These are phyloP conservation scores for Escovopsis sp. DNA, from an alignment of 2,329 filamentous ascomycete genomes.

Conservation along the genomic window DNA sequence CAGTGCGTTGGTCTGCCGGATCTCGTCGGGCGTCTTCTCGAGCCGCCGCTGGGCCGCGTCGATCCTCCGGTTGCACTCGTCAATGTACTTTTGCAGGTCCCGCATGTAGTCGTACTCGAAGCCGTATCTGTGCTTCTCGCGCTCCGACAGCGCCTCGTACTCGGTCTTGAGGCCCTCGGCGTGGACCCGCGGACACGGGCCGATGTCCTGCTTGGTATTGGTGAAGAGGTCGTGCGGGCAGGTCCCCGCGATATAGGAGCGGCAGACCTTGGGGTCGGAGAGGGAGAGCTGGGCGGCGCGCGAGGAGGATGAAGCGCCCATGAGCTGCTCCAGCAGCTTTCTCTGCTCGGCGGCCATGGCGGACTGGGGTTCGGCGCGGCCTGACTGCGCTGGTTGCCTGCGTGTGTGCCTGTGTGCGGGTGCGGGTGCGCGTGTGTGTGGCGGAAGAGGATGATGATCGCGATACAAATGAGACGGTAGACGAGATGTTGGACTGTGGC, in stretches of 20 bases:
- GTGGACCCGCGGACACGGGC: conserved; percentile 77
- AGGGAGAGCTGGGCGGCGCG: conserved; percentile 73
- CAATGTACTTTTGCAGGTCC: conserved; percentile 92
- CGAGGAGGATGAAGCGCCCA: conserved; percentile 60
- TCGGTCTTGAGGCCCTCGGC: conserved; percentile 78
- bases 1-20: conserved; percentile 81
- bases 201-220: conserved; percentile 95
- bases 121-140: conserved; percentile 63
- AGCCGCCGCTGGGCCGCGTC: conserved; percentile 77
- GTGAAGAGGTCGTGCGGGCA: conserved; percentile 99
- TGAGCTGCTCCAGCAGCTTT: conserved; percentile 95
- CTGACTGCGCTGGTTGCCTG: too few species aligned
- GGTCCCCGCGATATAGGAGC: conserved; percentile 82
- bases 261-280: conserved; percentile 85
- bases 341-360: conserved; percentile 92
- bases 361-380: neutral
- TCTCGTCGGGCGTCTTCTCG: conserved; percentile 97
- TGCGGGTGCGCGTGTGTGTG: too few species aligned
- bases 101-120: conserved; percentile 97
- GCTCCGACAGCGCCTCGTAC: conserved; percentile 59
- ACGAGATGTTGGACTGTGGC: too few species aligned
- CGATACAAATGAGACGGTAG: too few species aligned
- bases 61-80: conserved; percentile 90
- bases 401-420: too few species aligned
- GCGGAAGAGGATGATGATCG: too few species aligned